Evolutionary conservation across 768 basidiomycete species (phyloP), one percentile per base, ranked within the genome.

Genomic region (Stropharia rugosoannulata): DNA sequence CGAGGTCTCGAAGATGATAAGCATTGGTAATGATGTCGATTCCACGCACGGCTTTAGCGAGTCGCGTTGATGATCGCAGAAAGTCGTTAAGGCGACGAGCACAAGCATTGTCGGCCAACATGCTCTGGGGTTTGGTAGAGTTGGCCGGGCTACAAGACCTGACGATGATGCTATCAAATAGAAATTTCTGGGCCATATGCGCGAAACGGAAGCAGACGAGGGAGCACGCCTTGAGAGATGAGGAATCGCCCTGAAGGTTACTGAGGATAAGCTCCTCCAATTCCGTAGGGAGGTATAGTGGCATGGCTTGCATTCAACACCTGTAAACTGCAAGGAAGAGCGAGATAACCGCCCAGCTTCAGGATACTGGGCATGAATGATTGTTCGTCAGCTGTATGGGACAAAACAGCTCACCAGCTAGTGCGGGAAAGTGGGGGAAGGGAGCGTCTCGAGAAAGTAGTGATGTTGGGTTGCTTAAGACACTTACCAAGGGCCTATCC

Each of bases 191-290:
- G 5, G 53, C 25, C 22, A 47, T 36, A 19, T 32, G n/a, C 5
- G 41, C 36, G 27, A 54, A 54, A 15, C 53, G 45, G 45, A 40
- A 47, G 53, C 53, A 54, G 5, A 37, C 45, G 3, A 54, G 42
- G 19, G 45, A 36, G 45, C 42, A 45, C 11, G 42, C 53, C 39
- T 48, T 54, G 0, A 54, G 45, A 16, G 53, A 16, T 12, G 35
- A 6, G 16, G 16, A 35, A 32, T 54, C 53, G 25, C 37, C 9
- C 25, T 36, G 53, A n/a, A 54, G 11, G 18, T 54, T 25, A 9
- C 37, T 8, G 13, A 54, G 22, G 25, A 54, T 40, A 13, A 48
- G 45, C 9, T 48, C 37, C 16, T 54, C 53, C 37, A 54, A 16
- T 25, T 54, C 53, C 18, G 38, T 38, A 13, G 53, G 53, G 22